phyloP scores from a whole-genome alignment of 2,329 filamentous ascomycete genomes.

The Rhexocercosporidium sp. region DNA sequence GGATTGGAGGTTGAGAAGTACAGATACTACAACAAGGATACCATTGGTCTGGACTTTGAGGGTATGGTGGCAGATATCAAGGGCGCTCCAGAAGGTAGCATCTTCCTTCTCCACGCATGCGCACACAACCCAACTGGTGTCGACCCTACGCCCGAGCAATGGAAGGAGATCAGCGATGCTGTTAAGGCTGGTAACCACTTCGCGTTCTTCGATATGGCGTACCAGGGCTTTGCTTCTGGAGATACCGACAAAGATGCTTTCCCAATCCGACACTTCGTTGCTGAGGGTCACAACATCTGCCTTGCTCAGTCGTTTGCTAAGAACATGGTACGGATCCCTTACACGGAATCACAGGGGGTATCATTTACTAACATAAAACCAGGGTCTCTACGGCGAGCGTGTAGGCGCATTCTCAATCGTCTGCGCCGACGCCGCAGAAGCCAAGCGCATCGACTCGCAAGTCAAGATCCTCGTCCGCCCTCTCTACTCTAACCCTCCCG shows the following conservation, averaged over 20 bases:
- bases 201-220: constrained; percentile 99
- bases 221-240: constrained; percentile 96
- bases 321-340: constrained; percentile 79
- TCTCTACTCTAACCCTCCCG: constrained; percentile 96
- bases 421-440: constrained; percentile 83
- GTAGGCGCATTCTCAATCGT: constrained; percentile 96
- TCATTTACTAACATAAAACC: constrained; percentile 16
- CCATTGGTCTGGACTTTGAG: constrained; percentile 96
- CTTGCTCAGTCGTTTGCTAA: constrained; percentile 96
- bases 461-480: constrained; percentile 98
- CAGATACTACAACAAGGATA: constrained; percentile 99
- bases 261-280: constrained; percentile 89
- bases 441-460: constrained; percentile 95
- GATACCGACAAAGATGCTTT: constrained; percentile 93
- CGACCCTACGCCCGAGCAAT: constrained; percentile 90
- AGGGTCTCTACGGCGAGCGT: constrained; percentile 98
- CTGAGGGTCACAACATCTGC: constrained; percentile 86
- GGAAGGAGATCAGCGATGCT: constrained; percentile 85
- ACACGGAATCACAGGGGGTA: constrained; percentile 17
- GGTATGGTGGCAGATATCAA: constrained; percentile 92
- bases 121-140: constrained; percentile 98
- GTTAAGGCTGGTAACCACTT: constrained; percentile 89
- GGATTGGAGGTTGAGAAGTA: constrained; percentile 93
- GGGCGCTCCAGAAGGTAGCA: constrained; percentile 81
- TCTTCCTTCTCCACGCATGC: constrained; percentile 94